These are phyloP conservation scores for Cryphonectria carpinicola DNA, from an alignment of 2,329 filamentous ascomycete genomes.

Conservation along the genomic window DNA sequence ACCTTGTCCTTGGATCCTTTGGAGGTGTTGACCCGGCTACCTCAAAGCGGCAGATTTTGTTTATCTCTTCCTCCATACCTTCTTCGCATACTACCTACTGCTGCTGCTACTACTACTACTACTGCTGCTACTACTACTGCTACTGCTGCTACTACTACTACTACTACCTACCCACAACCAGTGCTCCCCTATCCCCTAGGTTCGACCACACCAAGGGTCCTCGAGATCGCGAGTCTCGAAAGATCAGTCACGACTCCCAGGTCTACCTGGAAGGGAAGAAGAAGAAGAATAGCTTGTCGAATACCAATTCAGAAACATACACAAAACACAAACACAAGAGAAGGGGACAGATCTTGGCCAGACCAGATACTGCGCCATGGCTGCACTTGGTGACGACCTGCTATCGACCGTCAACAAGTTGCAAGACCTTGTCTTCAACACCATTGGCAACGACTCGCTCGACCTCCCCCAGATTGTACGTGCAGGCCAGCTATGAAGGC, in stretches of 20 bases:
- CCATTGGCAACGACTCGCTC: constrained; percentile 97
- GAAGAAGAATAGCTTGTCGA: neutral
- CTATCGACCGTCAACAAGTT: constrained; percentile 96
- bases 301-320: neutral
- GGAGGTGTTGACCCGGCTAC: constrained; percentile 6
- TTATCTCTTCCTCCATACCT: constrained; percentile 17
- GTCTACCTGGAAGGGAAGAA: neutral
- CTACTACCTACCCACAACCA: neutral
- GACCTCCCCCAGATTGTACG: constrained; percentile 97
- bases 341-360: constrained; percentile 1
- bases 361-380: constrained; percentile 61
- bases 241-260: constrained; percentile 21
- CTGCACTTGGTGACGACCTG: constrained; percentile 93
- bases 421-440: constrained; percentile 99
- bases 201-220: neutral
- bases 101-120: too few relatives aligned
- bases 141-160: neutral
- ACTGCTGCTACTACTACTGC: neutral
- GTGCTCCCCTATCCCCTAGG: constrained; percentile 2
- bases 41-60: constrained; percentile 27
- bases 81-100: neutral
- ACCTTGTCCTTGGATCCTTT: neutral
- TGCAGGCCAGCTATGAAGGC: constrained; percentile 30
- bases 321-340: neutral
- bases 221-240: constrained; percentile 3